These are phyloP conservation scores for Jackrogersella minutella DNA, from an alignment of 495 filamentous ascomycete species.

Conservation along the genomic window DNA sequence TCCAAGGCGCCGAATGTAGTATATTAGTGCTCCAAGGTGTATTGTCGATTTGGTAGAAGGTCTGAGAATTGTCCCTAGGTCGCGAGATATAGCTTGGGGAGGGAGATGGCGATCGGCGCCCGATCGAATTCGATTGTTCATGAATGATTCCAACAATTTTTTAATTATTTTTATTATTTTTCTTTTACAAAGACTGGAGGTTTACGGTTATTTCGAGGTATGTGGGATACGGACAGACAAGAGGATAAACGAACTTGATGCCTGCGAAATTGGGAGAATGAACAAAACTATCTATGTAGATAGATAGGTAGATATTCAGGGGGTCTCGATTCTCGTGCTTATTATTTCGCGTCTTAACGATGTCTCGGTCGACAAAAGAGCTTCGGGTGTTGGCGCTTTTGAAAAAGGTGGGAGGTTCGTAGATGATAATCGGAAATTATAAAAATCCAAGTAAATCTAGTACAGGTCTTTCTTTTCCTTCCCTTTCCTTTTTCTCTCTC, in stretches of 20 bases:
- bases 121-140: constrained; percentile 24
- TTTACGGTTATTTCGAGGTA: constrained; percentile 1
- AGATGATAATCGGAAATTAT: not conserved
- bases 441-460: not conserved
- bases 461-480: not conserved
- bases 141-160: constrained; percentile 49
- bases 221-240: not conserved
- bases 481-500: too few relatives aligned
- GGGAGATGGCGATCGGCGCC: constrained; percentile 39
- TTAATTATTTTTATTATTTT: too few relatives aligned
- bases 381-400: not conserved
- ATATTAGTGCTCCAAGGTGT: constrained; percentile 12
- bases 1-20: constrained; percentile 12
- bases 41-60: not conserved
- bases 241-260: not conserved
- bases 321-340: constrained; percentile 5
- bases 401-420: not conserved
- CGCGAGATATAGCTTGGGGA: constrained; percentile 12
- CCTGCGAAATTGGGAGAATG: constrained; percentile 5
- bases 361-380: constrained; percentile 7
- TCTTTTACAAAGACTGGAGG: not conserved
- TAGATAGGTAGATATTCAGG: constrained; percentile 10
- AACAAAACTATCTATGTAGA: too few relatives aligned
- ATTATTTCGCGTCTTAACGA: constrained; percentile 11
- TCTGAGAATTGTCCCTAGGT: constrained; percentile 5